phyloP scores from a whole-genome alignment of 306 rosid species.

The Sindora glabra region DNA sequence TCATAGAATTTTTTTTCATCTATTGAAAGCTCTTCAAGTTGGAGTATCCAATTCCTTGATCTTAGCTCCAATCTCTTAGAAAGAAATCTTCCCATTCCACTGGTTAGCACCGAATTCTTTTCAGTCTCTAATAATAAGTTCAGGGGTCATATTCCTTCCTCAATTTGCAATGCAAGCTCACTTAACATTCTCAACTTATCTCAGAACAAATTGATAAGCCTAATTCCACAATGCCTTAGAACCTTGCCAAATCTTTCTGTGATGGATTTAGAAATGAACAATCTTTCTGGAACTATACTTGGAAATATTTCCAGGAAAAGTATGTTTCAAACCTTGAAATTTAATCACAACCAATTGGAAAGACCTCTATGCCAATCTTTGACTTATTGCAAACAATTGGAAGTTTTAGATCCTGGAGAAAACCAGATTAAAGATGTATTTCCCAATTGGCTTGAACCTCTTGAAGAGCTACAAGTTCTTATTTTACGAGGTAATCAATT shows the following conservation, averaged over 20 bases:
- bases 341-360: conserved; percentile 21
- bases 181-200: neutral
- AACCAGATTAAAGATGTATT: conserved; percentile 22
- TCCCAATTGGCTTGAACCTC: conserved; percentile 29
- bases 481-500: conserved; percentile 24
- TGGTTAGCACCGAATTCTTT: neutral
- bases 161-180: neutral
- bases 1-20: neutral
- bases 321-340: neutral
- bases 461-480: conserved; percentile 20
- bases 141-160: neutral
- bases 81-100: neutral
- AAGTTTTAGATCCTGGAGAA: conserved; percentile 32
- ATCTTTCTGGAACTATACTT: no score
- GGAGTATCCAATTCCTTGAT: rapidly evolving
- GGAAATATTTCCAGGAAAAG: neutral
- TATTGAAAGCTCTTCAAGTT: neutral
- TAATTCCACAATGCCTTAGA: no score
- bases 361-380: conserved; percentile 24
- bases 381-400: neutral
- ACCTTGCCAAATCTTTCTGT: no score
- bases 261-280: no score
- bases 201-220: neutral
- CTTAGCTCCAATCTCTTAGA: no score
- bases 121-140: conserved; percentile 21